These are phyloP conservation scores for Tulasnella sp. DNA, from an alignment of 768 basidiomycete species.

Conservation along the genomic window DNA sequence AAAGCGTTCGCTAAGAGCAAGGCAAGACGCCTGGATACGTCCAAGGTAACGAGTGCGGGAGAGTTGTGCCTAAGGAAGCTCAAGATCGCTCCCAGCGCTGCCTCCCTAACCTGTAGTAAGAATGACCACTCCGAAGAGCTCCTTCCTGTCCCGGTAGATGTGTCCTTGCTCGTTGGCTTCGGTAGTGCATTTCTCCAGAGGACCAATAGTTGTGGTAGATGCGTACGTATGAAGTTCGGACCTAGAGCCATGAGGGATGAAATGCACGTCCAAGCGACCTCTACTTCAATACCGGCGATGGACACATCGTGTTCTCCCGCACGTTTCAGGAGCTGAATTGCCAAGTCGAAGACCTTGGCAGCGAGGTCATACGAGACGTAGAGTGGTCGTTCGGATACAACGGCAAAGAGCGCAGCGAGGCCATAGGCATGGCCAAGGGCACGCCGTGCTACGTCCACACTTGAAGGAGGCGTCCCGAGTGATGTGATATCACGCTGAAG, in stretches of 20 bases:
- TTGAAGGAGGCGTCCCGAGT: conserved; percentile 58
- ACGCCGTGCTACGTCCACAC: conserved; percentile 58
- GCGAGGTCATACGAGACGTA: conserved; percentile 93
- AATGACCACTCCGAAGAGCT: conserved; percentile 80
- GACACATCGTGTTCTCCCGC: conserved; percentile 85
- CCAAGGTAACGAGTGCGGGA: conserved; percentile 68
- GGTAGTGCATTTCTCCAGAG: conserved; percentile 96
- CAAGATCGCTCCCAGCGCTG: conserved; percentile 77
- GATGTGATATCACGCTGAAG: conserved; percentile 73
- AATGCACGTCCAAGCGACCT: conserved; percentile 90
- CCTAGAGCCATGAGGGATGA: conserved; percentile 86
- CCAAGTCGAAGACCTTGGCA: conserved; percentile 82
- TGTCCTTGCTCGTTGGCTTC: conserved; percentile 86
- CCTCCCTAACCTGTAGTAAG: conserved; percentile 81
- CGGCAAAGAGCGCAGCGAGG: conserved; percentile 73
- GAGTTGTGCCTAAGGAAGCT: conserved; percentile 79
- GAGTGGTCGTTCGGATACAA: conserved; percentile 77
- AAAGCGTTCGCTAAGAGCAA: conserved; percentile 82
- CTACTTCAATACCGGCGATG: conserved; percentile 72
- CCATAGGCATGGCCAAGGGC: conserved; percentile 85
- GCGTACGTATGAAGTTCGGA: conserved; percentile 84
- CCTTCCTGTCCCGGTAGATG: conserved; percentile 45
- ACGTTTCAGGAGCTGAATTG: conserved; percentile 79
- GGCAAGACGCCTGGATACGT: conserved; percentile 80
- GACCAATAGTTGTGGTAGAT: conserved; percentile 86